Evolutionary conservation across 192 early-diverging fungal genomes (phyloP).

Genomic region (Podila clonocystis): DNA sequence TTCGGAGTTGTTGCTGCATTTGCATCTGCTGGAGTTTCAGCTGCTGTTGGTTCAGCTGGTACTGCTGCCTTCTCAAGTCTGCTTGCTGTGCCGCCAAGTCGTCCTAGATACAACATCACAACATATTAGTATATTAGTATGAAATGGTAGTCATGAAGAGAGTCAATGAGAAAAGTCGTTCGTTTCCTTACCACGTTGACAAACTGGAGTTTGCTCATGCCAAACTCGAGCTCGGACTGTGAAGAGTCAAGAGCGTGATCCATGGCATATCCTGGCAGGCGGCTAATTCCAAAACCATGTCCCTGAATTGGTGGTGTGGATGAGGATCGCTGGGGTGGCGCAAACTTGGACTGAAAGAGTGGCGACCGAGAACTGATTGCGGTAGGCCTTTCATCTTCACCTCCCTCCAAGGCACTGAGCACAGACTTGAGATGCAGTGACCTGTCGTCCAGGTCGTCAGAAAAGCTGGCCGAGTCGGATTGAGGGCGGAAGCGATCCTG

Average conservation of each 20-base stretch:
- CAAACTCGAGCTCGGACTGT: constrained; percentile 18
- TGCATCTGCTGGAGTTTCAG: constrained; percentile 28
- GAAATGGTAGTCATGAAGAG: not conserved
- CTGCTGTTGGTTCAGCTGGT: constrained; percentile 25
- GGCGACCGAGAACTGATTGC: constrained; percentile 13
- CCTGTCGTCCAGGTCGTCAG: constrained; percentile 27
- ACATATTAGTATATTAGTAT: not conserved
- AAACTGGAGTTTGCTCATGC: constrained; percentile 21
- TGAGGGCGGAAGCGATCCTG: not conserved
- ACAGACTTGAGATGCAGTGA: constrained; percentile 28
- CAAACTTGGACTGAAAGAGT: constrained; percentile 31
- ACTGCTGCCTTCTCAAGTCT: constrained; percentile 21
- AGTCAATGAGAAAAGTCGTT: not conserved
- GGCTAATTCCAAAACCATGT: not conserved
- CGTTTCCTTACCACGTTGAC: constrained; percentile 13
- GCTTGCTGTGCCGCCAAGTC: constrained; percentile 30
- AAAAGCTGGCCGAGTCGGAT: not conserved
- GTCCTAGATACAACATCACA: constrained; percentile 1
- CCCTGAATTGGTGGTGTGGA: constrained; percentile 24
- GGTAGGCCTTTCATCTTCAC: constrained; percentile 21
- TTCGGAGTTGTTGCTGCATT: constrained; percentile 20
- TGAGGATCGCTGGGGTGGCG: constrained; percentile 28
- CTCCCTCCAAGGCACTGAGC: constrained; percentile 23
- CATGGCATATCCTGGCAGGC: constrained; percentile 7
- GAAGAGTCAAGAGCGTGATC: not conserved